These are phyloP conservation scores for Xeromyces bisporus DNA, from an alignment of 495 filamentous ascomycete genomes.

Conservation along the genomic window DNA sequence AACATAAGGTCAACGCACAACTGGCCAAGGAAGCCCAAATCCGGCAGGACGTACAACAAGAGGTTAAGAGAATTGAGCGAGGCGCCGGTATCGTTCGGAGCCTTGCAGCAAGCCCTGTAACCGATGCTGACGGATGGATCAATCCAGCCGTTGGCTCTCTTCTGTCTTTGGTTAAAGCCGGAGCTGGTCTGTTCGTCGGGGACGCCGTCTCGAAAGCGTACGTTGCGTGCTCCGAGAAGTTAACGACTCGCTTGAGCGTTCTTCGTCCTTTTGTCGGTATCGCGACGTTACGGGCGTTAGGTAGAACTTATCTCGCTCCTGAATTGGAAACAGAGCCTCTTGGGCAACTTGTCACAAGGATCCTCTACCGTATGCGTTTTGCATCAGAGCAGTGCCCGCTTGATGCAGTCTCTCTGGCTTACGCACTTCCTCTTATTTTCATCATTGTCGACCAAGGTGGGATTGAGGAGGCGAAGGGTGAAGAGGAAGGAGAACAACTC, in stretches of 20 bases:
- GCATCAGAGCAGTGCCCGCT: conserved; percentile 82
- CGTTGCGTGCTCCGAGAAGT: conserved; percentile 53
- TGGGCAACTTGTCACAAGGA: conserved; percentile 70
- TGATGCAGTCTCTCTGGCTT: conserved; percentile 68
- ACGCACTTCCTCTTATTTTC: conserved; percentile 68
- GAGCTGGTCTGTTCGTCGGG: conserved; percentile 64
- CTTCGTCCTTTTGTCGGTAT: conserved; percentile 70
- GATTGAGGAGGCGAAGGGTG: conserved; percentile 41
- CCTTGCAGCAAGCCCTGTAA: conserved; percentile 71
- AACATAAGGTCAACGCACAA: conserved; percentile 78
- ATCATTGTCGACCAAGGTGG: conserved; percentile 61
- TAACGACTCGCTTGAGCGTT: conserved; percentile 57
- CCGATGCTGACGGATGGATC: conserved; percentile 73
- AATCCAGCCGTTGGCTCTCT: conserved; percentile 55
- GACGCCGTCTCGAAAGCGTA: conserved; percentile 65
- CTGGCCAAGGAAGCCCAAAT: conserved; percentile 72
- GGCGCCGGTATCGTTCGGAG: conserved; percentile 71
- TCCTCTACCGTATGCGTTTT: conserved; percentile 81
- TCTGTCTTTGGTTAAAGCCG: conserved; percentile 54
- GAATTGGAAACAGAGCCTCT: conserved; percentile 62
- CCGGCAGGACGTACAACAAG: conserved; percentile 44
- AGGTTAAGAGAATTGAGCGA: conserved; percentile 52
- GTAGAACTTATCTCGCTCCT: conserved; percentile 49
- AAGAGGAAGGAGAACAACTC: conserved; percentile 75
- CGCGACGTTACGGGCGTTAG: conserved; percentile 64